phyloP scores from a whole-genome alignment of 345 rosid genomes.

The Boechera divaricarpa region DNA sequence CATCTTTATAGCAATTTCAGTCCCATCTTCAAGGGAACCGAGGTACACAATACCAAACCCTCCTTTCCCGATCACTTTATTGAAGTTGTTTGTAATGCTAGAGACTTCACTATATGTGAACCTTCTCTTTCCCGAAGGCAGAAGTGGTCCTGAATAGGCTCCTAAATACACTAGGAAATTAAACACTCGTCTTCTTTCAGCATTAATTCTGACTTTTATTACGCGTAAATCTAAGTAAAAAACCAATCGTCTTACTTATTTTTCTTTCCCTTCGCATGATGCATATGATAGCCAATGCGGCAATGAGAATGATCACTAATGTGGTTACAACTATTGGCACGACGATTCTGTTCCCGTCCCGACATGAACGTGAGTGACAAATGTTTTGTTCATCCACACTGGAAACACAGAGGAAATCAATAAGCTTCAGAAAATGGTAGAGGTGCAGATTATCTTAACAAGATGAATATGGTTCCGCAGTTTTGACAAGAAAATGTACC shows the following conservation, averaged over 20 bases:
- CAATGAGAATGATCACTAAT: constrained; percentile 36
- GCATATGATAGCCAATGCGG: constrained; percentile 40
- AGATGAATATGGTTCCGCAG: neutral
- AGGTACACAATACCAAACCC: constrained; percentile 60
- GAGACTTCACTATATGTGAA: constrained; percentile 50
- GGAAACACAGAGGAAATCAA: constrained; percentile 32
- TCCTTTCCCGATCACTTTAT: constrained; percentile 55
- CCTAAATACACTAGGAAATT: constrained; percentile 39
- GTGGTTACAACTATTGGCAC: constrained; percentile 49
- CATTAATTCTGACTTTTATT: neutral
- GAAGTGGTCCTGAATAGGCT: constrained; percentile 42
- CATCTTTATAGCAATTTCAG: constrained; percentile 65
- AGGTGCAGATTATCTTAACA: neutral
- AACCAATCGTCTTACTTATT: constrained; percentile 39
- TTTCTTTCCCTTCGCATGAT: constrained; percentile 45
- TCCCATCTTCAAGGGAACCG: constrained; percentile 47
- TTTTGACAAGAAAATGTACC: constrained; percentile 44
- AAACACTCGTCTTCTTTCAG: constrained; percentile 26
- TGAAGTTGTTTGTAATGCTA: constrained; percentile 51
- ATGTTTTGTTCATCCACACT: constrained; percentile 55
- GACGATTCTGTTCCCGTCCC: constrained; percentile 42
- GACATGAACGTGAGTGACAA: constrained; percentile 52
- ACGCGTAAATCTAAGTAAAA: neutral
- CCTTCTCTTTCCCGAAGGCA: constrained; percentile 44
- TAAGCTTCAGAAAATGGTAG: constrained; percentile 8